A percentile compares a stretch with the other conserved stretches of the same genome.
Conservation (phyloP, 2,329 filamentous ascomycete genomes). For the Kalmusia sp. region DNA sequence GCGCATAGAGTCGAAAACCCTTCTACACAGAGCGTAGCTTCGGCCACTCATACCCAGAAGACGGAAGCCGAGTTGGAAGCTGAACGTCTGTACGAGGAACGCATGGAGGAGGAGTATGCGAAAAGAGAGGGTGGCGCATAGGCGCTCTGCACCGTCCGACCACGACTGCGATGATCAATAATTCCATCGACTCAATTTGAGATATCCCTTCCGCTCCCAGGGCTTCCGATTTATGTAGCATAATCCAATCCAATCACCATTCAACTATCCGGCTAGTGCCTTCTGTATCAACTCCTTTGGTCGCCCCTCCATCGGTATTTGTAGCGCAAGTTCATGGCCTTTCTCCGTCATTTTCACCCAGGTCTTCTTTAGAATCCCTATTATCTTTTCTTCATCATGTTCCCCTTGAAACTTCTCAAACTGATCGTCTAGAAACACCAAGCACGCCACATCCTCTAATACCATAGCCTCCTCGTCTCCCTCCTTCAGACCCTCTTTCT, state of each 20-base stretch:
- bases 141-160: not conserved
- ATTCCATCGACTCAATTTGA: not conserved
- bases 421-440: conserved; percentile 88
- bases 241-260: conserved; percentile 1
- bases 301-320: conserved; percentile 42
- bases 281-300: conserved; percentile 39
- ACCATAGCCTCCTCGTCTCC: conserved; percentile 72
- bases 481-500: conserved; percentile 75
- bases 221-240: conserved; percentile 4
- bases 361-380: conserved; percentile 56
- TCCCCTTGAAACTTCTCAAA: conserved; percentile 80
- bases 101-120: conserved; percentile 50
- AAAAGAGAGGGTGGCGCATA: conserved; percentile 49
- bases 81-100: conserved; percentile 45
- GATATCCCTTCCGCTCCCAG: conserved; percentile 3
- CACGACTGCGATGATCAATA: not conserved
- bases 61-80: conserved; percentile 41
- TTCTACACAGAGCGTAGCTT: conserved; percentile 36
- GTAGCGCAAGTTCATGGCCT: conserved; percentile 42
- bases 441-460: conserved; percentile 84
- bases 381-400: conserved; percentile 78
- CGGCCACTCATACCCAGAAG: conserved; percentile 31
- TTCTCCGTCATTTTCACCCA: conserved; percentile 50
- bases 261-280: conserved; percentile 35
- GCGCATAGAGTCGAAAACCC: conserved; percentile 28